Conservation (phyloP, 768 basidiomycete species). For the Fomitopsis pulvina region DNA sequence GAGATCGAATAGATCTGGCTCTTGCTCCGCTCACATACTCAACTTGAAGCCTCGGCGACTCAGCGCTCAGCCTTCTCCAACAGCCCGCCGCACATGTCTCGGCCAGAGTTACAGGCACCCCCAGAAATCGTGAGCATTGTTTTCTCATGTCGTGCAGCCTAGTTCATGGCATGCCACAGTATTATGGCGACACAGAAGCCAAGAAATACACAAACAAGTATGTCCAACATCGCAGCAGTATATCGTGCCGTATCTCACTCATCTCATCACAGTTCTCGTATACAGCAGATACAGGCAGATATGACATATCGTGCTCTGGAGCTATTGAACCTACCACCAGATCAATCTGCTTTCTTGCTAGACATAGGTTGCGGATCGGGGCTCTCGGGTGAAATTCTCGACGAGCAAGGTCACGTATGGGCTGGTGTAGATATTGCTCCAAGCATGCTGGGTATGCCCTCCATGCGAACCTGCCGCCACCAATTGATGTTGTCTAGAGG, state of each 20-base stretch:
- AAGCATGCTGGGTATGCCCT: conserved; percentile 84
- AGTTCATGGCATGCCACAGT: conserved; percentile 41
- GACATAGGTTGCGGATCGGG: conserved; percentile 99
- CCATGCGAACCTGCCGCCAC: not conserved
- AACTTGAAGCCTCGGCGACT: no score
- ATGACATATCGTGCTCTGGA: conserved; percentile 98
- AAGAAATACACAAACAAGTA: conserved; percentile 97
- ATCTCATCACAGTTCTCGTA: conserved; percentile 62
- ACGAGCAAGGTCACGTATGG: conserved; percentile 92
- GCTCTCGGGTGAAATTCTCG: conserved; percentile 90
- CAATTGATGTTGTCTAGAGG: conserved; percentile 46
- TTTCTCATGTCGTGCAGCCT: not conserved
- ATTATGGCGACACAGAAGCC: conserved; percentile 94
- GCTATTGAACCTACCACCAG: conserved; percentile 74
- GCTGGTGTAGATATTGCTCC: conserved; percentile 92
- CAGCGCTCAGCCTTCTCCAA: not conserved
- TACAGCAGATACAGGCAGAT: conserved; percentile 93
- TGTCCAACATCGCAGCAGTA: not conserved
- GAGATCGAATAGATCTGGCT: no score
- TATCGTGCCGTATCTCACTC: not conserved
- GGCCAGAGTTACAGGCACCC: conserved; percentile 57
- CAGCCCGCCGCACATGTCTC: conserved; percentile 35
- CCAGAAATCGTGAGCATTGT: conserved; percentile 61
- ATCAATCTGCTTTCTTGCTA: conserved; percentile 77
- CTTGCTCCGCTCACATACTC: not conserved